A percentile compares a stretch with the other conserved stretches of the same genome.
phyloP scores from a whole-genome alignment of 1,284 basidiomycete genomes.

The Apiotrichum sp. region DNA sequence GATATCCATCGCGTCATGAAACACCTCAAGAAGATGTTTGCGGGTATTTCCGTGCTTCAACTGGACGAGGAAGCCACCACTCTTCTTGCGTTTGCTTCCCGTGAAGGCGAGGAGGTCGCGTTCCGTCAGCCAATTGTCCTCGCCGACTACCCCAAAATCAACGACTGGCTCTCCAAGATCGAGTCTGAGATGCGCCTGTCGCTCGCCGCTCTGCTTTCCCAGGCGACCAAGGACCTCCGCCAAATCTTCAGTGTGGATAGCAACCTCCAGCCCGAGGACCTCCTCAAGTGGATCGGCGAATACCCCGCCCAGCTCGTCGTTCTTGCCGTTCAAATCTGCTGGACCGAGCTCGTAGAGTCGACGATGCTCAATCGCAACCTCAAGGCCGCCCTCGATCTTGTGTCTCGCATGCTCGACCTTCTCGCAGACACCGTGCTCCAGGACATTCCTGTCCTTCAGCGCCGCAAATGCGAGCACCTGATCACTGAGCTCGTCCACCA shows the following conservation, averaged over 20 bases:
- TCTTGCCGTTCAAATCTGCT: conserved; percentile 85
- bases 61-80: conserved; percentile 84
- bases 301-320: conserved; percentile 96
- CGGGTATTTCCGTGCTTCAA: conserved; percentile 82
- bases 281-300: conserved; percentile 84
- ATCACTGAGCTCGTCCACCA: conserved; percentile 99
- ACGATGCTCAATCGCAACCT: conserved; percentile 57
- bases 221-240: conserved; percentile 53
- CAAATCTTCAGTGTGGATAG: conserved; percentile 58
- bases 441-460: conserved; percentile 78
- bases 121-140: conserved; percentile 79
- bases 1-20: conserved; percentile 97
- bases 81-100: conserved; percentile 70
- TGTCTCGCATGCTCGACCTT: conserved; percentile 79
- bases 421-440: conserved; percentile 92
- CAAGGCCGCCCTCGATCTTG: conserved; percentile 64
- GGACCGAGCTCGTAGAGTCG: conserved; percentile 80
- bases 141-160: conserved; percentile 93
- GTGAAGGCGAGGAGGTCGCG: conserved; percentile 86
- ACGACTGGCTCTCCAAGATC: conserved; percentile 92
- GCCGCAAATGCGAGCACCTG: conserved; percentile 95
- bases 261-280: conserved; percentile 54
- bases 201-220: conserved; percentile 54
- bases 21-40: conserved; percentile 99
- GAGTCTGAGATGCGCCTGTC: conserved; percentile 94